Conservation (phyloP, 1,284 basidiomycete species). For the Fomitiporia mediterranea region DNA sequence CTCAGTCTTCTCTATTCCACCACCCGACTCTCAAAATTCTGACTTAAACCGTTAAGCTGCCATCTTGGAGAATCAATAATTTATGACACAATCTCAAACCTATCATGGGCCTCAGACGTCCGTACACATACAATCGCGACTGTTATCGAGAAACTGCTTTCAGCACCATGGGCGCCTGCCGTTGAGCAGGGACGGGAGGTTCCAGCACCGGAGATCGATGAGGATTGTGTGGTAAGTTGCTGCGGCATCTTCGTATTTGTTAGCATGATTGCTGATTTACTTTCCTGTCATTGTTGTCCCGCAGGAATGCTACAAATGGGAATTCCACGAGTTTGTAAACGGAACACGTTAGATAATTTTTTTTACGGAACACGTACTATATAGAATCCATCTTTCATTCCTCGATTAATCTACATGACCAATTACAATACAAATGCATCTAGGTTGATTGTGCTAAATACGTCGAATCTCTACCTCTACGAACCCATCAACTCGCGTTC, state of each 20-base stretch:
- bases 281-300: slow-evolving; percentile 1
- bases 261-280: not conserved
- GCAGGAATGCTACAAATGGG: slow-evolving; percentile 73
- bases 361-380: not conserved
- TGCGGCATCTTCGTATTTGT: not conserved
- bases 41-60: slow-evolving; percentile 44
- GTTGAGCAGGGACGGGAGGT: slow-evolving; percentile 55
- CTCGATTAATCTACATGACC: not conserved
- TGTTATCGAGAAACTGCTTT: slow-evolving; percentile 75
- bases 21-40: slow-evolving; percentile 22
- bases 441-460: not conserved
- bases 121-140: slow-evolving; percentile 81
- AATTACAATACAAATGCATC: not conserved
- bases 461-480: not conserved
- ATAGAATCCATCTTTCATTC: not conserved
- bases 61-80: slow-evolving; percentile 82
- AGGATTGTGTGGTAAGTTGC: slow-evolving; percentile 58
- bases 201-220: slow-evolving; percentile 44
- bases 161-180: slow-evolving; percentile 70
- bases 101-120: slow-evolving; percentile 80
- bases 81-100: slow-evolving; percentile 86
- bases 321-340: slow-evolving; percentile 51
- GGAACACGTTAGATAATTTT: not conserved
- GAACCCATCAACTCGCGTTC: slow-evolving; percentile 45
- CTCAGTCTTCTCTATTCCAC: not conserved